phyloP scores from a whole-genome alignment of 345 rosid species.

The Pistacia integerrima region DNA sequence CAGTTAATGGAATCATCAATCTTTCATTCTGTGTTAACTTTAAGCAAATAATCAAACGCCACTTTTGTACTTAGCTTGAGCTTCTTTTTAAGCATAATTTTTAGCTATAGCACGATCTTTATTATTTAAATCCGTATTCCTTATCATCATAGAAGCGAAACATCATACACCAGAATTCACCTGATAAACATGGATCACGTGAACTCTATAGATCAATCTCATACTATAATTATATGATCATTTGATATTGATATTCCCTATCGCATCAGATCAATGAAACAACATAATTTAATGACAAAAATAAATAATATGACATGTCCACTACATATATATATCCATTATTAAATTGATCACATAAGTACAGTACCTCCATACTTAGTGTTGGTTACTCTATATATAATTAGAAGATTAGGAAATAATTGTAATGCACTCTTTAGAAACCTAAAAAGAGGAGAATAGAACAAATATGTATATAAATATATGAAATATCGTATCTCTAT shows the following conservation, averaged over 20 bases:
- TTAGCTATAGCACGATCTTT: neutral
- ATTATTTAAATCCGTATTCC: neutral
- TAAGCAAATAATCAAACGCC: conserved; percentile 19
- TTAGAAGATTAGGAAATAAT: no score
- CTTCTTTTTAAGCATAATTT: conserved; percentile 12
- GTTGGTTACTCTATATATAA: no score
- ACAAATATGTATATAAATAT: neutral
- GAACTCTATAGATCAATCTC: no score
- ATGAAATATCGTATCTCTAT: conserved; percentile 16
- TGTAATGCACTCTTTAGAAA: neutral
- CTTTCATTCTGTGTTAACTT: neutral
- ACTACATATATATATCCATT: no score
- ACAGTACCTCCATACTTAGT: no score
- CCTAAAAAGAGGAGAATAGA: conserved; percentile 20
- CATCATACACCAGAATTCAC: neutral
- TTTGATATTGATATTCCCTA: no score
- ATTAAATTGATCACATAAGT: no score
- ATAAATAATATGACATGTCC: no score
- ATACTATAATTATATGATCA: no score
- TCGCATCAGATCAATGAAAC: no score
- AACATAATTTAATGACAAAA: no score
- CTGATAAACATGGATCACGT: no score
- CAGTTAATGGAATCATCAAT: neutral
- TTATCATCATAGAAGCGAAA: neutral
- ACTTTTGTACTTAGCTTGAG: conserved; percentile 13